Percentiles rank a stretch among this genome's conserved stretches.
These are phyloP conservation scores for Fusarium circinatum DNA, from an alignment of 2,329 filamentous ascomycete genomes.

Conservation along the genomic window DNA sequence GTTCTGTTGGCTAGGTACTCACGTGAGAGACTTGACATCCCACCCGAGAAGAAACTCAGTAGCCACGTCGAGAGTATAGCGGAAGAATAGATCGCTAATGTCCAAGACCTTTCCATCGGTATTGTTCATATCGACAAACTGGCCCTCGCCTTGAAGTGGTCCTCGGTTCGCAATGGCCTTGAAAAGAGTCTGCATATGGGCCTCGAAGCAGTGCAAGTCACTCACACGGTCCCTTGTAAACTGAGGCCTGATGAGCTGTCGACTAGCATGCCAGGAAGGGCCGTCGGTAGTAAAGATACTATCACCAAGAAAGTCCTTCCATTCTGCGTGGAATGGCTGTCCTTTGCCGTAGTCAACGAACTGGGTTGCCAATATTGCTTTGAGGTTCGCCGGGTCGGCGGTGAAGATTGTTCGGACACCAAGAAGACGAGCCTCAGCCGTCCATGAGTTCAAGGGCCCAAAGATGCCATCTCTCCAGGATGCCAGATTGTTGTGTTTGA, in stretches of 20 bases:
- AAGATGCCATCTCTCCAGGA: conserved; percentile 68
- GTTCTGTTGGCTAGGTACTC: conserved; percentile 17
- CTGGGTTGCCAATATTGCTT: conserved; percentile 87
- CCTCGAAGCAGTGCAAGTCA: conserved; percentile 84
- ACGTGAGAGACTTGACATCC: conserved; percentile 73
- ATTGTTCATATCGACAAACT: conserved; percentile 70
- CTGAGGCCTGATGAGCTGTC: conserved; percentile 86
- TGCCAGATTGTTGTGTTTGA: conserved; percentile 66
- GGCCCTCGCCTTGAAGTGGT: conserved; percentile 66
- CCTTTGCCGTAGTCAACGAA: conserved; percentile 89
- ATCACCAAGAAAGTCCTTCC: conserved; percentile 79
- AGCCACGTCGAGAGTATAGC: conserved; percentile 85
- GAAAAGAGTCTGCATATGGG: conserved; percentile 80
- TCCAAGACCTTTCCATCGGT: conserved; percentile 73
- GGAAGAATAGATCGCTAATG: conserved; percentile 81
- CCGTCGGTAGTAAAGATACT: conserved; percentile 85
- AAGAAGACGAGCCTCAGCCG: conserved; percentile 67
- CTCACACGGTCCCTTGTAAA: conserved; percentile 87
- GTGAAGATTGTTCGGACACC: conserved; percentile 76
- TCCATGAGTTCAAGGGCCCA: conserved; percentile 57
- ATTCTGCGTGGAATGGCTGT: conserved; percentile 76
- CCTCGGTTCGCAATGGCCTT: conserved; percentile 70
- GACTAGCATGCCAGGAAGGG: conserved; percentile 78
- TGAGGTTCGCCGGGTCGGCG: conserved; percentile 88
- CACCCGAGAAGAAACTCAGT: conserved; percentile 88